These are phyloP conservation scores for Artomyces pyxidatus DNA, from an alignment of 768 basidiomycete species.

Conservation along the genomic window DNA sequence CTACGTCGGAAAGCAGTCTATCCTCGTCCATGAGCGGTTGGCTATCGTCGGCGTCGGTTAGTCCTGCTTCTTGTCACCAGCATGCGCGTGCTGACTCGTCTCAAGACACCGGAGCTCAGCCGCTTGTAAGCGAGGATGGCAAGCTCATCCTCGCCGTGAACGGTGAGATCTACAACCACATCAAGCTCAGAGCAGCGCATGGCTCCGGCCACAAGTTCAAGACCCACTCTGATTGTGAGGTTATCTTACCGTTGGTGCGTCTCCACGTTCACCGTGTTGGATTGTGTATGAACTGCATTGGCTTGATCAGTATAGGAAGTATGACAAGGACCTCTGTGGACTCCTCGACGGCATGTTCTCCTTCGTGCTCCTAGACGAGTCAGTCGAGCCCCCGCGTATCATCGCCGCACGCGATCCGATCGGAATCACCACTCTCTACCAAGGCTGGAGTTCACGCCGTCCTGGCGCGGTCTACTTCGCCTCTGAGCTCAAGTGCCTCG, in stretches of 20 bases:
- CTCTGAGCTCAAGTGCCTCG: slow-evolving; percentile 89
- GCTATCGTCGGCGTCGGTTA: slow-evolving; percentile 97
- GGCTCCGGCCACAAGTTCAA: slow-evolving; percentile 73
- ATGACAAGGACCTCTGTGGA: slow-evolving; percentile 67
- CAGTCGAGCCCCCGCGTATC: slow-evolving; percentile 78
- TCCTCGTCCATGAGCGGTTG: slow-evolving; percentile 92
- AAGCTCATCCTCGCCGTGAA: slow-evolving; percentile 86
- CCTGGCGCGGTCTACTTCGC: slow-evolving; percentile 88
- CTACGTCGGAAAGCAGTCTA: slow-evolving; percentile 70
- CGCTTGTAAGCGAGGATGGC: slow-evolving; percentile 79
- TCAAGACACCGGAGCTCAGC: slow-evolving; percentile 93
- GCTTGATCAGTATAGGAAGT: slow-evolving; percentile 65
- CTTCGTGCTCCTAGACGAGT: slow-evolving; percentile 92
- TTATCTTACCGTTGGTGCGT: slow-evolving; percentile 83
- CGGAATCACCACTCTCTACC: slow-evolving; percentile 97
- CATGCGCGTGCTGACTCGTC: background rate
- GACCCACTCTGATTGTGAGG: slow-evolving; percentile 97
- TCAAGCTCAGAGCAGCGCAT: slow-evolving; percentile 63
- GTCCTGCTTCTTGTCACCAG: slow-evolving; percentile 19
- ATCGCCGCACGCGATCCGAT: slow-evolving; percentile 97
- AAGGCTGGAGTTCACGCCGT: slow-evolving; percentile 81
- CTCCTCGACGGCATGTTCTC: slow-evolving; percentile 98
- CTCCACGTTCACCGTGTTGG: too few species aligned
- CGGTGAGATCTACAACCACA: slow-evolving; percentile 98
- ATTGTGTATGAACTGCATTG: too few species aligned